Evolutionary conservation across 106 monocot species (phyloP), one percentile per base, ranked within the genome.

Genomic region (Dendrobium officinale): DNA sequence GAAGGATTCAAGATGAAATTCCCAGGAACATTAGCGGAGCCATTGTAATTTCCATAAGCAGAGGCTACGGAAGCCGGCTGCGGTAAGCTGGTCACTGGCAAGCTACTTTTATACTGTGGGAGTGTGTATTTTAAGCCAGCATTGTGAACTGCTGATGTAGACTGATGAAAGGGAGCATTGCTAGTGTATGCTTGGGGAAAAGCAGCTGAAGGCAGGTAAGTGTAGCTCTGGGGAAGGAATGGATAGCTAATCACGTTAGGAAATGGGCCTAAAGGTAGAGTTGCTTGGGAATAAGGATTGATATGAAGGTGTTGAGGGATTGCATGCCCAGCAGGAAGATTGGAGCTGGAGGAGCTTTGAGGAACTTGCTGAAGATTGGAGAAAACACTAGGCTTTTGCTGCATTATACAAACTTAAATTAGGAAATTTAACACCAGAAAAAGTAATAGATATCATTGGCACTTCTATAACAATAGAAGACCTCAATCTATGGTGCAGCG

Each of bases 171-270:
- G 56, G 91, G 85, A 59, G 76, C 84, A 48, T 85, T 95, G 70
- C 86, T 79, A 15, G 96, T 77, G 75, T 88, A 94, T 47, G 96
- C 68, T 78, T 94, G 96, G 67, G 90, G 96, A 80, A 92, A 94
- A 37, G 96, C 89, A 79, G 95, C 91, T 42, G 94, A 90, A 9
- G 91, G 91, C 20, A 98, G 82, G 80, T 90, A 98, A 11, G 91
- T 80, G 58, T 91, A 98, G 87, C 81, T 91, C 45, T 87, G 92
- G 51, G 89, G 93, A 22, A 93, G 86, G 72, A 89, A 92, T 27
- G 92, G 94, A 47, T 95, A 98, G 77, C 98, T 73, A 29, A 95
- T 91, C 89, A 98, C 91, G 80, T 94, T 98, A 15, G 94, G 72
- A 79, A 92, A 95, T 66, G 83, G 94, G 3, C 92, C 94, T n/a